Base-by-base conservation (phyloP, 2,329 filamentous ascomycete species). In the Pestalotiopsis fici region DNA sequence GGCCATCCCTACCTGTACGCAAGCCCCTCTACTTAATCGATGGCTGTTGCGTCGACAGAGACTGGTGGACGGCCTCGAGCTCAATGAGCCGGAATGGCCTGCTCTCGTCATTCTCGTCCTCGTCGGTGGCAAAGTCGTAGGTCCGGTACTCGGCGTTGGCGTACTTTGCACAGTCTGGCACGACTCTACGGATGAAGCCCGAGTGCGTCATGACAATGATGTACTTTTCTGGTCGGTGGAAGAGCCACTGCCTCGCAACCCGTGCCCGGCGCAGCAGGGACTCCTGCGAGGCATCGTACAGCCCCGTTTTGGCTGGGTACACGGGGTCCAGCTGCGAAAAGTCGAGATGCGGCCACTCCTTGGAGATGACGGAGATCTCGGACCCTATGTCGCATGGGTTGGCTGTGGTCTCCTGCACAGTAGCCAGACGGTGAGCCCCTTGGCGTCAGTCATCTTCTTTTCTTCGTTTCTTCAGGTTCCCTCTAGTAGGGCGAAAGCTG, bases 131-230 rank as follows among this genome's bases (percentile, higher is more conserved):
- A 27, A 75, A 69, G 13, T 72, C 63, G 65, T 77, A 78, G 18
- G 68, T 67, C 21, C 74, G 69, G 66, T 74, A 77, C 65, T 78
- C 76, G 55, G 74, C 71, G 55, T 78, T 76, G 65, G 59, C 67
- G 68, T 71, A 78, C 62, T 73, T 77, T 13, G 71, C 69, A 11
- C 73, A 75, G 57, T 37, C 31, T 11, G 68, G 55, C n/a, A 76
- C 70, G 5, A 74, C 64, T 65, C 76, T 70, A 60, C 68, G 69
- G 28, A 78, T 68, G 66, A 78, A 78, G 3, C 76, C 76, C 11
- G 75, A 76, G 28, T 77, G 76, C 27, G 76, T 77, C 28, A 78
- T 75, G 7, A 78, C 74, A 15, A 77, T 59, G 57, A 78, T 71
- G 56, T 72, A 75, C 65, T 75, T 73, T 64, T 77, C 75, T 2